These are phyloP conservation scores for Schwanniomyces pseudopolymorphus DNA, from an alignment of 805 yeast species.

Conservation along the genomic window DNA sequence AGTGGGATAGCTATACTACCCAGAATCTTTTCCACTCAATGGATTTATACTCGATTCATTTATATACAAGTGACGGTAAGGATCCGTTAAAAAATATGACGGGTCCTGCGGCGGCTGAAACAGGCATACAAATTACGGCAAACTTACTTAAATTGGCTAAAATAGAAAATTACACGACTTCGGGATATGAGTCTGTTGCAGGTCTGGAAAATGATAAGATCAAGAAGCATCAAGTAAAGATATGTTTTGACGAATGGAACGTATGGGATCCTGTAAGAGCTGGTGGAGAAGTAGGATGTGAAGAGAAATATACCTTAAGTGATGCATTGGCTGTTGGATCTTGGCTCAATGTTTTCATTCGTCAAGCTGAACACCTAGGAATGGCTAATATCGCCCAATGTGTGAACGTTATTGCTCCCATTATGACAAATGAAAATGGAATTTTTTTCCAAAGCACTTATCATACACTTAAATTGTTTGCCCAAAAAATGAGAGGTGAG, in stretches of 20 bases:
- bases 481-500: slow-evolving; percentile 30
- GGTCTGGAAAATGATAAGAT: not conserved
- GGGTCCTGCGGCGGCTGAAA: slow-evolving; percentile 30
- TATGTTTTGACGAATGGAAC: slow-evolving; percentile 37
- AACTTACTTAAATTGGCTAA: slow-evolving; percentile 26
- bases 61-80: slow-evolving; percentile 22
- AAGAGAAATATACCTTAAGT: slow-evolving; percentile 26
- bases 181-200: slow-evolving; percentile 9
- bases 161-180: slow-evolving; percentile 13
- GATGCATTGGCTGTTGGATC: slow-evolving; percentile 34
- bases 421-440: slow-evolving; percentile 23
- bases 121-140: slow-evolving; percentile 25
- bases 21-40: slow-evolving; percentile 21
- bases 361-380: slow-evolving; percentile 27
- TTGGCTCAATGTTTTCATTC: slow-evolving; percentile 32
- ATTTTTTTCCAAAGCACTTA: slow-evolving; percentile 29
- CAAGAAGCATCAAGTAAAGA: slow-evolving; percentile 16
- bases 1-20: slow-evolving; percentile 28
- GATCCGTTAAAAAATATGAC: slow-evolving; percentile 25
- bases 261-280: slow-evolving; percentile 35
- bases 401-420: slow-evolving; percentile 36
- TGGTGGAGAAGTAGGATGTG: slow-evolving; percentile 28
- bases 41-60: slow-evolving; percentile 30
- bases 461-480: slow-evolving; percentile 23
- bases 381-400: slow-evolving; percentile 35